Conservation (phyloP, 2,329 filamentous ascomycete genomes). For the Penicillium sp. region DNA sequence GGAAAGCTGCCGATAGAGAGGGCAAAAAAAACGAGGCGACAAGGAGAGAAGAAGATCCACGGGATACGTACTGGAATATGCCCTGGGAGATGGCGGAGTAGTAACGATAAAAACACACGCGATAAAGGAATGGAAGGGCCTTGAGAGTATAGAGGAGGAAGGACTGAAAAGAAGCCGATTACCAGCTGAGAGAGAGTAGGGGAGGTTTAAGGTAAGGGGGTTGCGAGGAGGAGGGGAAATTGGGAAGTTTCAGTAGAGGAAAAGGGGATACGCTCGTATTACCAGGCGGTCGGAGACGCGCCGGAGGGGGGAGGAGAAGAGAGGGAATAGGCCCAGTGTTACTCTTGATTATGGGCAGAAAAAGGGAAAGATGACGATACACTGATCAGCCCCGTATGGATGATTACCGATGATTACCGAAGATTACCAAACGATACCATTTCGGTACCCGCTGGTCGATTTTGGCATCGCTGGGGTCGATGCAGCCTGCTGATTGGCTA, state of each 20-base stretch:
- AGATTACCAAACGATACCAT: not conserved
- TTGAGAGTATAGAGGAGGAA: constrained; percentile 13
- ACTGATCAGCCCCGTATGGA: not conserved
- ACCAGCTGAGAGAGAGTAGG: constrained; percentile 22
- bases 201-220: constrained; percentile 35
- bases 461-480: constrained; percentile 12
- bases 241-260: constrained; percentile 34
- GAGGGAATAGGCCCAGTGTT: not conserved
- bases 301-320: not conserved
- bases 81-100: constrained; percentile 1
- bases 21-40: constrained; percentile 1
- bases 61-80: constrained; percentile 17
- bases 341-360: not conserved
- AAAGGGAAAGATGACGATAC: not conserved
- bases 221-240: constrained; percentile 28
- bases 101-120: constrained; percentile 5
- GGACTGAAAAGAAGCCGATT: constrained; percentile 21
- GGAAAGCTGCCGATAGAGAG: constrained; percentile 6
- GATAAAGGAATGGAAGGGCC: constrained; percentile 13
- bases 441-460: constrained; percentile 11
- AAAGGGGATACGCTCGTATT: constrained; percentile 33
- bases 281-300: constrained; percentile 15
- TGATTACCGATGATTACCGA: not conserved
- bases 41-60: constrained; percentile 8
- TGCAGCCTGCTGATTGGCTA: not conserved